A percentile compares a stretch with the other conserved stretches of the same genome.
Conservation (phyloP, 805 yeast species). For the Komagataella ulmi region DNA sequence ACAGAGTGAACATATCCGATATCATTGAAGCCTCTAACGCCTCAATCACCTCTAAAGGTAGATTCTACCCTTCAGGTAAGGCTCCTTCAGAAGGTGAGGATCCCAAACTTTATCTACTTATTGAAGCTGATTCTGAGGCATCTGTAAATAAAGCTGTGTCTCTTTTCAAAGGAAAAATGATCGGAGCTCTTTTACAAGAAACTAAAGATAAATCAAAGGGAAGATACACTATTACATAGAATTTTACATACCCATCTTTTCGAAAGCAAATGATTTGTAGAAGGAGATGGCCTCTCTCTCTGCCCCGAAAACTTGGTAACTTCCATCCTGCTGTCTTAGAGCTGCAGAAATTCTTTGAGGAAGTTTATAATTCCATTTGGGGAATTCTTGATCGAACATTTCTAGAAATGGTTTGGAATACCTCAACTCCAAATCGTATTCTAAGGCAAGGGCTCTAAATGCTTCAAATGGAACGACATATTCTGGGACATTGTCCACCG, state of each 20-base stretch:
- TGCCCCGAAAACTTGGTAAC: constrained; percentile 76
- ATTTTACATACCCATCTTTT: constrained; percentile 20
- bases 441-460: constrained; percentile 72
- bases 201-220: constrained; percentile 2
- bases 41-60: constrained; percentile 75
- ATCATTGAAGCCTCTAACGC: constrained; percentile 62
- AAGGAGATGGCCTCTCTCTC: constrained; percentile 83
- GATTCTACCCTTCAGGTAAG: constrained; percentile 51
- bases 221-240: constrained; percentile 2
- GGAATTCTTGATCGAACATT: constrained; percentile 70
- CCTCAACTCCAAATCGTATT: constrained; percentile 61
- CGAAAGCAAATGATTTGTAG: constrained; percentile 75
- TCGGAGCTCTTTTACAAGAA: constrained; percentile 15
- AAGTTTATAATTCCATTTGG: constrained; percentile 43
- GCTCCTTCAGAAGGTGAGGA: constrained; percentile 43
- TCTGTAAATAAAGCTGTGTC: constrained; percentile 48
- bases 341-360: constrained; percentile 54
- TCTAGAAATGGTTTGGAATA: constrained; percentile 70
- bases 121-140: constrained; percentile 59
- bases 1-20: constrained; percentile 45
- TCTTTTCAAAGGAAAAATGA: constrained; percentile 37
- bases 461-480: constrained; percentile 92
- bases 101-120: constrained; percentile 61
- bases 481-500: constrained; percentile 94
- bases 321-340: constrained; percentile 65